Evolutionary conservation across 1,284 basidiomycete genomes (phyloP).

Genomic region (Lentinus polychrous): DNA sequence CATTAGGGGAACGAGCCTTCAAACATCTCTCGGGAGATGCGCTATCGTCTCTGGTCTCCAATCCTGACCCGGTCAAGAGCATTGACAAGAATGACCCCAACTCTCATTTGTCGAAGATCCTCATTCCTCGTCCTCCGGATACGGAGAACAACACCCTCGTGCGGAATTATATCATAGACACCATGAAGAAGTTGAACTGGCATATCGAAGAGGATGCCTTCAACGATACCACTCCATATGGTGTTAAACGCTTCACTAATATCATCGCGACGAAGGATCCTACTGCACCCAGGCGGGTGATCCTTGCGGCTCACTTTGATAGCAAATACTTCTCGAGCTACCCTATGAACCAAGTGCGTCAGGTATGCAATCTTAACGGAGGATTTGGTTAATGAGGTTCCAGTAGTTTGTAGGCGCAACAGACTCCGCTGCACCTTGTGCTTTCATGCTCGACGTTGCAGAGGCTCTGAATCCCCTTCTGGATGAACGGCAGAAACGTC

Average conservation of each 20-base stretch:
- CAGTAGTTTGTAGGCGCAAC: constrained; percentile 92
- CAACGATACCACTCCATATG: constrained; percentile 77
- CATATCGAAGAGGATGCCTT: constrained; percentile 81
- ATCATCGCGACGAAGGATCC: constrained; percentile 93
- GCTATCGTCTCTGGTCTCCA: constrained; percentile 42
- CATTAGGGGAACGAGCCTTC: constrained; percentile 30
- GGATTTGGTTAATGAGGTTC: constrained; percentile 9
- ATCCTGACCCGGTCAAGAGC: constrained; percentile 58
- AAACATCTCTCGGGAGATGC: constrained; percentile 42
- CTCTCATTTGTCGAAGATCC: constrained; percentile 74
- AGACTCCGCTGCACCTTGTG: constrained; percentile 94
- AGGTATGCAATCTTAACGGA: not conserved
- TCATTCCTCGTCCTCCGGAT: constrained; percentile 74
- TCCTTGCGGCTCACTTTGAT: constrained; percentile 94
- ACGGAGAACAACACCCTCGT: constrained; percentile 77
- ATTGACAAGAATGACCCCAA: constrained; percentile 54
- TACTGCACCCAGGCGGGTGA: constrained; percentile 71
- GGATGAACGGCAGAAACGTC: constrained; percentile 48
- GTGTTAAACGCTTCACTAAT: constrained; percentile 80
- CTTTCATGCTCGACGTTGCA: constrained; percentile 87
- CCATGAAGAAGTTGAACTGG: constrained; percentile 73
- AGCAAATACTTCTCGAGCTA: constrained; percentile 81
- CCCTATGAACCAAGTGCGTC: constrained; percentile 65
- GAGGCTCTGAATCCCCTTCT: constrained; percentile 72
- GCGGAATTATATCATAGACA: constrained; percentile 67